Base-by-base conservation (phyloP, 768 basidiomycete species). In the Panellus pusillus region DNA sequence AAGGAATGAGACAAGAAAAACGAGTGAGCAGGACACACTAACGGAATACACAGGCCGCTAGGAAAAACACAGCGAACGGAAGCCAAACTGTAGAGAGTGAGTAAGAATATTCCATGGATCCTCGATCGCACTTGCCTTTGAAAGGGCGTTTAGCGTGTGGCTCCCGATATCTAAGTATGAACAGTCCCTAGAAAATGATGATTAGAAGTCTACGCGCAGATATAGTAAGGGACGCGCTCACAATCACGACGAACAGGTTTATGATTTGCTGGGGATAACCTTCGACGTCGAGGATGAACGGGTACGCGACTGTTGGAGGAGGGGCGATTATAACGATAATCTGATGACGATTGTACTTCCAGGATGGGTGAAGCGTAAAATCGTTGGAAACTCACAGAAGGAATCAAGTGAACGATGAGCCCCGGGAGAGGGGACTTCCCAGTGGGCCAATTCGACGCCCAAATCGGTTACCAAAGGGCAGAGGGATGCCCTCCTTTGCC, bases 371-470 rank as follows among this genome's bases (percentile, higher is more conserved):
- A 31, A 28, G 19, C 32, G 9, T 7, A 35, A 14, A 35, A 35
- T 14, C 3, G 27, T 24, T 19, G 13, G 5, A 20, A 11, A 31
- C 74, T 47, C 43, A 75, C 79, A 0, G 82, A 80, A 18, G 79
- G 75, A 36, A 82, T 80, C 24, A 83, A 60, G 46, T 83, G 79
- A 6, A 84, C 72, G 44, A 83, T 75, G 3, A 83, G 71, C 0
- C 80, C 82, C 0, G 81, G 80, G 20, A 83, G 62, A 0, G 82
- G 82, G 0, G 82, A 78, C 56, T 78, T 78, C 7, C 81, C 79
- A 1, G 78, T 79, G 1, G 81, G 81, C 81, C 80, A 82, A 61
- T 83, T 84, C 1, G 79, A 80, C 1, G 82, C 82, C 82, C 81
- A 82, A 84, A 80, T 20, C 65, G 73, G 57, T 79, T 83, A 2